These are phyloP conservation scores for Madurella fahalii DNA, from an alignment of 2,329 filamentous ascomycete genomes.

Conservation along the genomic window DNA sequence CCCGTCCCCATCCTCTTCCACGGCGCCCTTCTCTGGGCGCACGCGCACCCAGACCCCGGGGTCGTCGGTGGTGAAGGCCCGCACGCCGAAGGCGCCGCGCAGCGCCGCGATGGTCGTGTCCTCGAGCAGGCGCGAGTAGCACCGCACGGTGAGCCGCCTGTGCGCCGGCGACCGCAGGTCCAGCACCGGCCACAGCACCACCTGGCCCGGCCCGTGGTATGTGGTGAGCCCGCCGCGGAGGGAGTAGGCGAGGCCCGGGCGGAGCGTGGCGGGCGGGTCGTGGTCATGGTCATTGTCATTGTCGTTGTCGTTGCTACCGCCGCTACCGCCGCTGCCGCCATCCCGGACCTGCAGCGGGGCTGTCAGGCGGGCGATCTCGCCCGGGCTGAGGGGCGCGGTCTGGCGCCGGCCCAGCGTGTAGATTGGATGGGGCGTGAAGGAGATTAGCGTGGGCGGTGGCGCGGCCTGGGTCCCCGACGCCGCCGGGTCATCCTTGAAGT, in stretches of 20 bases:
- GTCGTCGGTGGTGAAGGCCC: slow-evolving; percentile 63
- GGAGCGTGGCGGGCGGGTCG: slow-evolving; percentile 32
- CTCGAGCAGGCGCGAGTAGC: slow-evolving; percentile 77
- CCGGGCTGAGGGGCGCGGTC: slow-evolving; percentile 41
- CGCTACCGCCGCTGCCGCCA: no score
- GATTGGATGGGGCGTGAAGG: slow-evolving; percentile 76
- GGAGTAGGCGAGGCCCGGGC: slow-evolving; percentile 62
- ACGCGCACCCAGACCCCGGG: slow-evolving; percentile 79
- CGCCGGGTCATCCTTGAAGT: slow-evolving; percentile 29
- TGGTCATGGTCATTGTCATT: no score
- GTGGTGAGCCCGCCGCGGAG: slow-evolving; percentile 88
- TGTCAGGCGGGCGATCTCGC: slow-evolving; percentile 44
- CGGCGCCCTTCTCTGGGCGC: no score
- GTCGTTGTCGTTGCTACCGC: no score
- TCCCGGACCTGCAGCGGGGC: slow-evolving; percentile 36
- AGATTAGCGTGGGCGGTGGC: slow-evolving; percentile 62
- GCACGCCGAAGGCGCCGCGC: slow-evolving; percentile 51
- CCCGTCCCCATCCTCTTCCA: neutral
- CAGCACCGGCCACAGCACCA: slow-evolving; percentile 89
- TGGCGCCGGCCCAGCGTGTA: slow-evolving; percentile 91
- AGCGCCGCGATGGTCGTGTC: slow-evolving; percentile 67
- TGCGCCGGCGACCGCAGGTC: slow-evolving; percentile 63
- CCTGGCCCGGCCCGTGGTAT: slow-evolving; percentile 90
- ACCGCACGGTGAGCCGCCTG: slow-evolving; percentile 60
- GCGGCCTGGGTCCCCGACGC: slow-evolving; percentile 1